phyloP scores from a whole-genome alignment of 345 rosid genomes.

The Gossypium thurberi region DNA sequence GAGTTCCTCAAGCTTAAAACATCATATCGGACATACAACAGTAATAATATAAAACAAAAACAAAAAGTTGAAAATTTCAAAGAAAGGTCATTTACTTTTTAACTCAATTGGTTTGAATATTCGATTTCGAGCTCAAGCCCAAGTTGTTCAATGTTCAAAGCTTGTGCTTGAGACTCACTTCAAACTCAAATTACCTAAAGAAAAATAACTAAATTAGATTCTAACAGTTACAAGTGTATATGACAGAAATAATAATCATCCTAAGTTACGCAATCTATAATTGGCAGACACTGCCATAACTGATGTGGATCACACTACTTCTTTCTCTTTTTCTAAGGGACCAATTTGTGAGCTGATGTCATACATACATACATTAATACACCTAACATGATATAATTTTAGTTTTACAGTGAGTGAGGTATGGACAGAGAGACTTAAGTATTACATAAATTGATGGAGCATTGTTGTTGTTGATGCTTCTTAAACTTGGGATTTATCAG shows the following conservation, averaged over 20 bases:
- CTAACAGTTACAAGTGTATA: background rate
- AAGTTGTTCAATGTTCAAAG: too few species aligned
- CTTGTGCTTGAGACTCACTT: too few species aligned
- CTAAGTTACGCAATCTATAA: background rate
- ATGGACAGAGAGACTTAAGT: background rate
- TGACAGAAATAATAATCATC: background rate
- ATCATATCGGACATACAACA: too few species aligned
- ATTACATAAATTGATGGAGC: background rate
- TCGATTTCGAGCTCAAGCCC: too few species aligned
- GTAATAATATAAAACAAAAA: too few species aligned
- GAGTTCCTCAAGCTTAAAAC: too few species aligned
- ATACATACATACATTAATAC: constrained; percentile 7
- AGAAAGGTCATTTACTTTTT: too few species aligned
- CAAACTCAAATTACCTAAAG: too few species aligned
- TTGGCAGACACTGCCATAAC: background rate
- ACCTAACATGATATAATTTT: constrained; percentile 9
- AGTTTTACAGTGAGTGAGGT: constrained; percentile 23
- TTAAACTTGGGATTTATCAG: constrained; percentile 34
- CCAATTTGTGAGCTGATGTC: constrained; percentile 1
- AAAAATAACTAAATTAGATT: too few species aligned
- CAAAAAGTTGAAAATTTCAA: too few species aligned
- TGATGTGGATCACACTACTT: constrained; percentile 18
- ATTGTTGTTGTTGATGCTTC: background rate
- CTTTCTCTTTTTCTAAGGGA: background rate
- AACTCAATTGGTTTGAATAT: too few species aligned